These are phyloP conservation scores for Beauveria brongniartii DNA, from an alignment of 2,329 filamentous ascomycete genomes.

Conservation along the genomic window DNA sequence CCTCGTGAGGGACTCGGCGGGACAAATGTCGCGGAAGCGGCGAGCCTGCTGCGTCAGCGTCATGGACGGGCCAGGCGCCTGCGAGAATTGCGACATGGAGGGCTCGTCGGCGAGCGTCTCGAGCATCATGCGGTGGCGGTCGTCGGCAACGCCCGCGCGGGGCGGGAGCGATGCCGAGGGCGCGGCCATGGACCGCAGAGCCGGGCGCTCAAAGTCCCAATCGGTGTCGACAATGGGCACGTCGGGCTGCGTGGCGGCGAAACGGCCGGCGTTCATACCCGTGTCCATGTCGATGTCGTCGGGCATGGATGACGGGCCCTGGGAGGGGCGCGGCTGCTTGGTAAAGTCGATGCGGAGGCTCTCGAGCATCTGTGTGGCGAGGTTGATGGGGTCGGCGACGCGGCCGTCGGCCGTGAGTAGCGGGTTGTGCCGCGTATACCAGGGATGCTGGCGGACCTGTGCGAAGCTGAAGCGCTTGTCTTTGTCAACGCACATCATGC, in stretches of 20 bases:
- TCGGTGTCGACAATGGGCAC: slow-evolving; percentile 63
- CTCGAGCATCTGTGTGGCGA: slow-evolving; percentile 95
- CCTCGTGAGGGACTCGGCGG: slow-evolving; percentile 75
- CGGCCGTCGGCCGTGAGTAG: slow-evolving; percentile 68
- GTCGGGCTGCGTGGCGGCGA: slow-evolving; percentile 83
- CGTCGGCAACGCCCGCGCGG: slow-evolving; percentile 20
- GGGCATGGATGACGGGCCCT: slow-evolving; percentile 20
- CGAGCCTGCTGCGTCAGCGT: slow-evolving; percentile 84
- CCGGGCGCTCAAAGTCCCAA: slow-evolving; percentile 83
- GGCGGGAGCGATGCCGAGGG: slow-evolving; percentile 28
- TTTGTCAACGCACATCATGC: slow-evolving; percentile 83
- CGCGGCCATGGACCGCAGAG: slow-evolving; percentile 43
- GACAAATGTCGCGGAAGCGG: slow-evolving; percentile 84
- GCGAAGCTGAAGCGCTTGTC: slow-evolving; percentile 72
- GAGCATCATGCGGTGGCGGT: slow-evolving; percentile 35
- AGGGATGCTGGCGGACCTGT: slow-evolving; percentile 82
- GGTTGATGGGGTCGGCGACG: slow-evolving; percentile 67
- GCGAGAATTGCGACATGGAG: slow-evolving; percentile 76
- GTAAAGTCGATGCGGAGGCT: slow-evolving; percentile 82
- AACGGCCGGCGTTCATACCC: slow-evolving; percentile 34
- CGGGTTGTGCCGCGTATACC: slow-evolving; percentile 80
- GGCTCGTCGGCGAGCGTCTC: slow-evolving; percentile 77
- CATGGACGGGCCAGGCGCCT: slow-evolving; percentile 68
- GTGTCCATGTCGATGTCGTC: slow-evolving; percentile 67
- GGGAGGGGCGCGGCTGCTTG: slow-evolving; percentile 51